Base-by-base conservation (phyloP, 495 filamentous ascomycete species). In the Penicillium paradoxum region DNA sequence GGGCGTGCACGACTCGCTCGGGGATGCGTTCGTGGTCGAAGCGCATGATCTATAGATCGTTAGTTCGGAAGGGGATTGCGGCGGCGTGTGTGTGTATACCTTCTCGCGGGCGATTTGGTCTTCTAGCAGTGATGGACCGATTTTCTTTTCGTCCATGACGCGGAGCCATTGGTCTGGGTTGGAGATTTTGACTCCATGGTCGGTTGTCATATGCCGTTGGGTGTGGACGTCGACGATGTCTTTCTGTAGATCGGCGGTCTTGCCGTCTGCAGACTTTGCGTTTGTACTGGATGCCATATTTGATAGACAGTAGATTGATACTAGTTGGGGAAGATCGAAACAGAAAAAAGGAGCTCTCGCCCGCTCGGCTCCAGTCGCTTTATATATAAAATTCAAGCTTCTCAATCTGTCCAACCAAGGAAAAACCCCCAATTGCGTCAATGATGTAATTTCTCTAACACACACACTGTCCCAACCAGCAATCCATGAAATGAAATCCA, bases 1-100 rank as follows among this genome's bases (percentile, higher is more conserved):
- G 86, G 24, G 91, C 91, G 63, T 96, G 91, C 5, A 96, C 89
- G 13, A 95, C 90, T 45, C 91, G 78, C 69, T 95, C 90, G 3
- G 90, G 90, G 46, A 93, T 92, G 46, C 90, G 81, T 67, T 95
- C 89, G 57, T 93, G 89, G 60, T 93, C 89, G 62, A 95, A 92
- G 51, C 83, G 80, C 63, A 83, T 80, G 40, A 90, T 88, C 87
- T 90, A 40, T 13, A 7, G 24, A 27, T 29, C 21, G 5, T 22
- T n/a, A 11, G 14, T 27, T 27, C 24, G 24, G 24, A 27, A 27
- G 3, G 24, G 24, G 24, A 27, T 7, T 27, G 24, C 3, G 3
- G 24, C 3, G 24, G 24, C n/a, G n/a, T 25, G 9, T 21, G 7
- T 19, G 11, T 14, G 49, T 48, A 6, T 40, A 89, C 87, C 78